Conservation (phyloP, 352 stramenopile species). For the Elongisporangium senticosum region DNA sequence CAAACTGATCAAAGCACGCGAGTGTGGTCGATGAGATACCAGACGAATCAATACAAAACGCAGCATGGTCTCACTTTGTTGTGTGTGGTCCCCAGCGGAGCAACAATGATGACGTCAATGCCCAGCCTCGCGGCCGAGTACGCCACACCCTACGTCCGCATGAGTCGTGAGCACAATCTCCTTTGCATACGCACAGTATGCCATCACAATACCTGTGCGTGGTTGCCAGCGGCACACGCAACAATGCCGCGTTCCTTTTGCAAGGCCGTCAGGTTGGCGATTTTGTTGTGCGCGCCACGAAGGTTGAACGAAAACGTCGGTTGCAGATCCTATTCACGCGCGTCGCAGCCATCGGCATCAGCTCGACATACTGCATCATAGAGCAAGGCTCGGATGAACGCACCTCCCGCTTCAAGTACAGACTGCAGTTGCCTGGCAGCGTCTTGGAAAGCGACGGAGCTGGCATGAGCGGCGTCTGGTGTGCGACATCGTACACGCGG, state of each 20-base stretch:
- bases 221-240: slow-evolving; percentile 89
- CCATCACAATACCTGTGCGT: slow-evolving; percentile 78
- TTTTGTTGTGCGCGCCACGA: slow-evolving; percentile 98
- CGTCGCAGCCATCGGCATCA: background rate
- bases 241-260: slow-evolving; percentile 81
- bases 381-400: background rate
- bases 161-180: background rate
- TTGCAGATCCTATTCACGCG: slow-evolving; percentile 85
- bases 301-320: slow-evolving; percentile 99
- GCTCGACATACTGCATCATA: background rate
- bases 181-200: background rate
- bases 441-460: slow-evolving; percentile 50
- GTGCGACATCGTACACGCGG: slow-evolving; percentile 80
- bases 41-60: slow-evolving; percentile 10
- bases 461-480: slow-evolving; percentile 63
- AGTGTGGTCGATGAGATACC: slow-evolving; percentile 2
- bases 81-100: slow-evolving; percentile 91
- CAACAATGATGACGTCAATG: slow-evolving; percentile 95
- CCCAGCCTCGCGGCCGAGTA: slow-evolving; percentile 91
- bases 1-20: slow-evolving; percentile 13
- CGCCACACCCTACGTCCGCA: slow-evolving; percentile 78
- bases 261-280: slow-evolving; percentile 87
- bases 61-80: slow-evolving; percentile 74
- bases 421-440: slow-evolving; percentile 51
- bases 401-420: slow-evolving; percentile 92